Percentiles rank a stretch among this genome's conserved stretches.
Evolutionary conservation across 139 green algal species (phyloP).

Genomic region (Gonium pectorale): DNA sequence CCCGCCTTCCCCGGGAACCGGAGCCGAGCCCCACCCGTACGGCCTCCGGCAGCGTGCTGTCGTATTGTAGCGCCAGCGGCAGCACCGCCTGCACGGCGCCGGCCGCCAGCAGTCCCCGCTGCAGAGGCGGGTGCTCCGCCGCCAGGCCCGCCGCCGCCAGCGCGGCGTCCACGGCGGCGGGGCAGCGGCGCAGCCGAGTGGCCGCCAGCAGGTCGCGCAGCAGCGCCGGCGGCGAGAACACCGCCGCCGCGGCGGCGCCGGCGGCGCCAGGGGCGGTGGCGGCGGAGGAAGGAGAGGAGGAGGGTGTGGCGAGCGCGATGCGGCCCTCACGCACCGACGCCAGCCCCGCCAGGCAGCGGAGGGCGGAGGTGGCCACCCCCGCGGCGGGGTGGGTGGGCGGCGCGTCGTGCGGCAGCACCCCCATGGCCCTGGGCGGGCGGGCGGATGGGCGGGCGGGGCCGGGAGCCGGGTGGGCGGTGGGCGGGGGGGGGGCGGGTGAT

Average conservation of each 20-base stretch:
- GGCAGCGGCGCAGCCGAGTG: conserved; percentile 62
- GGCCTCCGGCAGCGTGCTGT: conserved; percentile 71
- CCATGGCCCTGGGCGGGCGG: conserved; percentile 15
- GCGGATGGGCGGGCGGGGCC: not conserved
- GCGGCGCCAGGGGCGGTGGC: not conserved
- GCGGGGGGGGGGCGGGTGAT: not conserved
- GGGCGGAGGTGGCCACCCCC: conserved; percentile 66
- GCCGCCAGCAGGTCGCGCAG: conserved; percentile 34
- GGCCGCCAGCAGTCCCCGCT: conserved; percentile 70
- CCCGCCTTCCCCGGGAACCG: too few species aligned
- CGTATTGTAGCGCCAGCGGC: conserved; percentile 86
- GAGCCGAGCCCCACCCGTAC: conserved; percentile 29
- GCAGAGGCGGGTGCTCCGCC: conserved; percentile 62
- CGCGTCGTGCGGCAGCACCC: conserved; percentile 70
- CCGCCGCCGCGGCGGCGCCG: not conserved
- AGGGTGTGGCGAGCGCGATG: conserved; percentile 45
- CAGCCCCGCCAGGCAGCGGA: conserved; percentile 81
- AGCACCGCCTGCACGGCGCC: conserved; percentile 78
- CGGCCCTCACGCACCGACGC: conserved; percentile 68
- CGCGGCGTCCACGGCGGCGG: conserved; percentile 81
- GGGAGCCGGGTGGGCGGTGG: not conserved
- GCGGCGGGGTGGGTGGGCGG: conserved; percentile 55
- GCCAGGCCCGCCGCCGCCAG: conserved; percentile 74
- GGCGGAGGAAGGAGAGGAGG: not conserved
- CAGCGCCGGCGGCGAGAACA: too few species aligned